A percentile compares a stretch with the other conserved stretches of the same genome.
Conservation (phyloP, 148 eudicot species). For the Polygonum maritimum region DNA sequence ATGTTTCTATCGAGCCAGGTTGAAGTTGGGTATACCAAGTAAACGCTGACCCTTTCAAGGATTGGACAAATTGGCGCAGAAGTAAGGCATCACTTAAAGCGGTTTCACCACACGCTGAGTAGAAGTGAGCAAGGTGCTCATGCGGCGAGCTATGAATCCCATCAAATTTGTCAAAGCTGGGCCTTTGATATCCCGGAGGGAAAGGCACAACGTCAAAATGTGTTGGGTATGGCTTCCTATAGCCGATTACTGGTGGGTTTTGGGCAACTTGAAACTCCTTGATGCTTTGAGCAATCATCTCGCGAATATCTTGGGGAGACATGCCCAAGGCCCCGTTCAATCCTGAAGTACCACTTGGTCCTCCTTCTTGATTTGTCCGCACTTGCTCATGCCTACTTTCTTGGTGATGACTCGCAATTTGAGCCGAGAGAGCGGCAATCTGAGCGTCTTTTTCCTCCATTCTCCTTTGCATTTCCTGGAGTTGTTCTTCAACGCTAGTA, state of each 20-base stretch:
- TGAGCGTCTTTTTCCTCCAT: background rate
- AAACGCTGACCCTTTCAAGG: background rate
- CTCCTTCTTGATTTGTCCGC: background rate
- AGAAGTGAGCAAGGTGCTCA: background rate
- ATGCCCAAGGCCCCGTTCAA: no score
- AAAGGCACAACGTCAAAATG: background rate
- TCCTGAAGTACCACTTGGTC: no score
- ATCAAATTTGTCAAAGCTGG: background rate
- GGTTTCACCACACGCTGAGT: background rate
- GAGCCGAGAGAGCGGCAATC: background rate
- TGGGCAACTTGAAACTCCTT: background rate
- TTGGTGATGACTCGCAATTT: background rate
- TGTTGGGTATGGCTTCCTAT: background rate
- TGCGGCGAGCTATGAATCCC: background rate
- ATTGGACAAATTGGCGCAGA: background rate
- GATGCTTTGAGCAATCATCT: background rate
- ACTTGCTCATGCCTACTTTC: background rate
- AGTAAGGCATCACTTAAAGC: background rate
- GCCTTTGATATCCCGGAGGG: background rate
- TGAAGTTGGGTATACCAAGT: background rate
- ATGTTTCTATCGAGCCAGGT: background rate
- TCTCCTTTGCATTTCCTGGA: background rate
- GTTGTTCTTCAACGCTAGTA: background rate
- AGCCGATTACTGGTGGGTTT: background rate
- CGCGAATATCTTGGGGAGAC: background rate